Base-by-base conservation (phyloP, 2,329 filamentous ascomycete species). In the Leptographium lundbergii region DNA sequence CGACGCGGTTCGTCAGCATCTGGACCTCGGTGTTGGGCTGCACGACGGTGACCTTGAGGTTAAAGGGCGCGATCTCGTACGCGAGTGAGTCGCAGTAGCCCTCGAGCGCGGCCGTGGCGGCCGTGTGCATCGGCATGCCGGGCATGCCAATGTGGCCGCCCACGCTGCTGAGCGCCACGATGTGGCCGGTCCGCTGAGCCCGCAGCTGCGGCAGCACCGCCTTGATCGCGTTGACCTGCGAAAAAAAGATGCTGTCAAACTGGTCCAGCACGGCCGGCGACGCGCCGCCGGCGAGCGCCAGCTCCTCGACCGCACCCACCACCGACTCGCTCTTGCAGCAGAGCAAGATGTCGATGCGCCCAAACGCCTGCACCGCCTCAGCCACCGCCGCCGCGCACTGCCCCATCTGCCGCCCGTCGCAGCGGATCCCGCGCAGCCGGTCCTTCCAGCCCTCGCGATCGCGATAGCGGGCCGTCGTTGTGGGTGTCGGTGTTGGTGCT, bases 31-130 rank as follows among this genome's bases (percentile, higher is more conserved):
- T 90, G 72, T 91, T 95, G 29, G 91, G 91, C 75, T 99, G 92
- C 52, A 99, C 87, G 65, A 97, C 91, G 48, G 91, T 96, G 71
- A 97, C 83, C 72, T 92, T 95, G 74, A 97, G 85, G 73, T 96
- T 96, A 76, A 97, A 97, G 0, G 94, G 94, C 0, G 92, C 88
- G 63, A 99, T 88, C 73, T 99, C 94, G 72, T 96, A 99, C 1
- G 92, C 91, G 27, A 99, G 79, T 61, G 89, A 90, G 73, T 97
- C 92, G 74, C 91, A 96, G 71, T 94, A 96, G 22, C 92, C 94
- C 73, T 97, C 94, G 42, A 96, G 81, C 1, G 91, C 94, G 91
- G 92, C 96, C 45, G 91, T 91, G 17, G 91, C 88, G 22, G 92
- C 90, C 64, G 91, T 94, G 70, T 95, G 94, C 77, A 95, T 88